Evolutionary conservation across 108 stramenopile genomes (phyloP).

Genomic region (Tribonema minus): DNA sequence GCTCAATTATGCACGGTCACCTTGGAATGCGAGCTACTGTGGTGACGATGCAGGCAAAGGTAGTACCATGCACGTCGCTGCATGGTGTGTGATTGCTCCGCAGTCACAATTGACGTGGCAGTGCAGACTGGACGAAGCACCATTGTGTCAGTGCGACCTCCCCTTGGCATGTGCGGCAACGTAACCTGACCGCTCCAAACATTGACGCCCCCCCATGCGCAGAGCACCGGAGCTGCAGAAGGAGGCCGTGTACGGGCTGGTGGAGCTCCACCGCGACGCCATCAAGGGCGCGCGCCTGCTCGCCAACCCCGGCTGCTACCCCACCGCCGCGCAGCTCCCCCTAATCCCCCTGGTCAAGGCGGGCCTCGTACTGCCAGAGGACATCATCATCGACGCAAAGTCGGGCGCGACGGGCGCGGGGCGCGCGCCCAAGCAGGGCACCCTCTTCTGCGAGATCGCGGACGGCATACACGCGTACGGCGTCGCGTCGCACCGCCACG

Average conservation of each 20-base stretch:
- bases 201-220: too few relatives aligned
- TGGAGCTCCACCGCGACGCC: constrained; percentile 53
- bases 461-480: constrained; percentile 59
- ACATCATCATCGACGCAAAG: constrained; percentile 59
- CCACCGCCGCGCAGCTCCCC: constrained; percentile 58
- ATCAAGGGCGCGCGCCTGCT: constrained; percentile 43
- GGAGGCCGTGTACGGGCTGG: constrained; percentile 56
- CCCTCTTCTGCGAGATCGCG: constrained; percentile 51
- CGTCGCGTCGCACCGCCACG: constrained; percentile 51
- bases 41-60: too few relatives aligned
- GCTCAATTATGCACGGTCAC: too few relatives aligned
- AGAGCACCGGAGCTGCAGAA: constrained; percentile 50
- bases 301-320: constrained; percentile 64
- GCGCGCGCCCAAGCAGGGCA: constrained; percentile 53
- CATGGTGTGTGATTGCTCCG: too few relatives aligned
- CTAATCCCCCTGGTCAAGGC: constrained; percentile 54
- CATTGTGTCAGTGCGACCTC: too few relatives aligned
- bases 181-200: too few relatives aligned
- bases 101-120: too few relatives aligned
- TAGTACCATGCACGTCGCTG: too few relatives aligned
- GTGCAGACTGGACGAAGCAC: too few relatives aligned
- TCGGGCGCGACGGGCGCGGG: constrained; percentile 62
- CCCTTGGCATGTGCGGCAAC: too few relatives aligned
- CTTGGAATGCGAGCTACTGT: too few relatives aligned
- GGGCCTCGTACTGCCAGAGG: constrained; percentile 37